Evolutionary conservation across 371 early-diverging fungal species (phyloP).

Genomic region (Umbelopsis sp.): DNA sequence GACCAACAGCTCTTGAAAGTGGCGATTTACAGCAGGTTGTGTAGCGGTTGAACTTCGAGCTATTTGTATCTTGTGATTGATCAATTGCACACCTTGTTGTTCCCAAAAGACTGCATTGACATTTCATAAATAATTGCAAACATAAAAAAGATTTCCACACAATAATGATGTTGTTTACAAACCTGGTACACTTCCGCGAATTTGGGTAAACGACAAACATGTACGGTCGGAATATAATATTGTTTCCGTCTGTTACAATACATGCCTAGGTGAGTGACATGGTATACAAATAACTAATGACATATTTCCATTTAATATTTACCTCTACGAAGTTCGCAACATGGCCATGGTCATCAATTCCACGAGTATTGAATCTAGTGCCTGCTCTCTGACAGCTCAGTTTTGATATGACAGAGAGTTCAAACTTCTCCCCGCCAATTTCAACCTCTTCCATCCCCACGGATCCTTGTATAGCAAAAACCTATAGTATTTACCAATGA

Average conservation of each 20-base stretch:
- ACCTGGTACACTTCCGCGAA: conserved; percentile 94
- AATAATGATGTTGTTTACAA: background rate
- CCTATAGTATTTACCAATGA: conserved; percentile 28
- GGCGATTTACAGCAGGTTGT: conserved; percentile 78
- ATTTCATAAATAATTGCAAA: background rate
- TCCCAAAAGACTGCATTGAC: conserved; percentile 86
- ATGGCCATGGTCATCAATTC: conserved; percentile 96
- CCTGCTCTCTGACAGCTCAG: conserved; percentile 94
- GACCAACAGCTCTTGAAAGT: conserved; percentile 76
- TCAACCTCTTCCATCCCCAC: conserved; percentile 55
- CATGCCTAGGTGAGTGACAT: conserved; percentile 42
- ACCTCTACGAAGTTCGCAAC: conserved; percentile 98
- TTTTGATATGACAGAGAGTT: conserved; percentile 86
- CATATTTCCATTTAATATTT: conserved; percentile 5
- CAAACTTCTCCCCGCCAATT: conserved; percentile 47
- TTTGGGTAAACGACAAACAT: conserved; percentile 75
- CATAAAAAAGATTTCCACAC: no score
- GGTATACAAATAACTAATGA: background rate
- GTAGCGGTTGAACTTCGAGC: conserved; percentile 70
- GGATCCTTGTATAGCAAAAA: conserved; percentile 71
- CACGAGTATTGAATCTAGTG: conserved; percentile 95
- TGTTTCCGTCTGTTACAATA: conserved; percentile 66
- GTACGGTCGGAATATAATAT: conserved; percentile 62
- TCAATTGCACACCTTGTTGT: conserved; percentile 86
- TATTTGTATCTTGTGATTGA: conserved; percentile 81